Evolutionary conservation across 202 grass and related monocot genomes (phyloP).

Genomic region (Setaria viridis): DNA sequence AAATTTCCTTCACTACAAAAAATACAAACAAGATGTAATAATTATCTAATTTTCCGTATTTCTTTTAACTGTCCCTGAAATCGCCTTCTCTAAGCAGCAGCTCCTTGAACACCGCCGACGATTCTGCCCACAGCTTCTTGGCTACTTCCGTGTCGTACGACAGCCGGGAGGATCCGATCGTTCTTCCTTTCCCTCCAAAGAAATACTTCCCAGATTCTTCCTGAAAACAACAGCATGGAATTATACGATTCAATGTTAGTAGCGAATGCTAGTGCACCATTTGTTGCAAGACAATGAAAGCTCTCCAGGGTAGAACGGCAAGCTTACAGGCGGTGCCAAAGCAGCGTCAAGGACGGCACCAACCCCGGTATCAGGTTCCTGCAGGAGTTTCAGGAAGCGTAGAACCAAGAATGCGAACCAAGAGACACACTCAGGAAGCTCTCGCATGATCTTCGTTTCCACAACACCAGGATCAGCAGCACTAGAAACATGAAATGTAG

Average conservation of each 20-base stretch:
- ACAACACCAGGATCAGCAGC: conserved; percentile 83
- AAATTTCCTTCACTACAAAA: too few species aligned
- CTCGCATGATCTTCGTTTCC: conserved; percentile 87
- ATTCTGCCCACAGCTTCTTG: conserved; percentile 64
- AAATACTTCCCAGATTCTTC: conserved; percentile 87
- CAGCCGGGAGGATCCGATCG: conserved; percentile 51
- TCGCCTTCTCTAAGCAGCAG: conserved; percentile 32
- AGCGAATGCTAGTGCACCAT: background rate
- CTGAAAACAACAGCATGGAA: conserved; percentile 47
- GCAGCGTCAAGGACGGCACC: conserved; percentile 82
- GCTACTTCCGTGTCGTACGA: conserved; percentile 52
- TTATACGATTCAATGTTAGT: background rate
- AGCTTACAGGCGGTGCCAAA: conserved; percentile 64
- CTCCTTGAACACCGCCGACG: conserved; percentile 51
- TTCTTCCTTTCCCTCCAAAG: conserved; percentile 82
- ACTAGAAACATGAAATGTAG: conserved; percentile 49
- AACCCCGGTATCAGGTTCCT: conserved; percentile 63
- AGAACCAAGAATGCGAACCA: conserved; percentile 61
- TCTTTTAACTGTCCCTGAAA: conserved; percentile 2
- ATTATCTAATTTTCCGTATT: background rate
- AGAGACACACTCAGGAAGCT: conserved; percentile 68
- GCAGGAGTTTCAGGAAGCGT: conserved; percentile 58
- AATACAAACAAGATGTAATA: too few species aligned
- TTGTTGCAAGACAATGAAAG: background rate
- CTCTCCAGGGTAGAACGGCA: conserved; percentile 10